Conservation (phyloP, 164 flowering plant species). For the Annona cherimola region DNA sequence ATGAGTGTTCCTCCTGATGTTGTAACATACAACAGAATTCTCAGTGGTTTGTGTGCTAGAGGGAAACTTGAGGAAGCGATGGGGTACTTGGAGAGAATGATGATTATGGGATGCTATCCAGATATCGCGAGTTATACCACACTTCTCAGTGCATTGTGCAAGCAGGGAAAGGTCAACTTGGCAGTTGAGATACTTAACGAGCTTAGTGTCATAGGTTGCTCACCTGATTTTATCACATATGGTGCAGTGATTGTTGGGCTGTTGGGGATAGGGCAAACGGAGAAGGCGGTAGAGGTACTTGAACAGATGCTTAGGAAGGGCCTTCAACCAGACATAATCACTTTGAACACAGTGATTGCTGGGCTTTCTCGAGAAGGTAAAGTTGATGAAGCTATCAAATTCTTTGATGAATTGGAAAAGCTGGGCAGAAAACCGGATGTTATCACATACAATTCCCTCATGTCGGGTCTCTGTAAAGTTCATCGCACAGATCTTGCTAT, state of each 20-base stretch:
- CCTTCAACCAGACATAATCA: constrained; percentile 76
- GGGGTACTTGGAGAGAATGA: constrained; percentile 53
- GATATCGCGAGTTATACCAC: constrained; percentile 82
- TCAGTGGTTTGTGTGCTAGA: constrained; percentile 59
- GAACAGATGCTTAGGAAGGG: constrained; percentile 56
- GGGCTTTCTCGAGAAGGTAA: constrained; percentile 88
- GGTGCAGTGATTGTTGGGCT: constrained; percentile 84
- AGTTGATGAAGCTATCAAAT: constrained; percentile 63
- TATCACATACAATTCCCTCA: constrained; percentile 66
- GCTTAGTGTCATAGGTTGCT: constrained; percentile 75
- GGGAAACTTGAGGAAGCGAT: constrained; percentile 71
- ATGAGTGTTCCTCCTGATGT: constrained; percentile 81
- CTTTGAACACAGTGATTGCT: constrained; percentile 64
- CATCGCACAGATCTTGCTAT: constrained; percentile 69
- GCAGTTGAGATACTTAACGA: constrained; percentile 89
- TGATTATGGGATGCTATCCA: constrained; percentile 61
- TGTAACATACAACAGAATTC: constrained; percentile 78
- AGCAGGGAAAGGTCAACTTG: constrained; percentile 73
- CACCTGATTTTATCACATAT: constrained; percentile 79
- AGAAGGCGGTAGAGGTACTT: constrained; percentile 71
- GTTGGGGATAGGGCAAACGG: constrained; percentile 77
- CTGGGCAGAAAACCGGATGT: constrained; percentile 61
- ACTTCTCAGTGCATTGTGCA: constrained; percentile 79
- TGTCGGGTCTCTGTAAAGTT: constrained; percentile 82
- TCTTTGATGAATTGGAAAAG: constrained; percentile 59